phyloP scores from a whole-genome alignment of 2,329 filamentous ascomycete genomes.

The Fusarium buharicum region DNA sequence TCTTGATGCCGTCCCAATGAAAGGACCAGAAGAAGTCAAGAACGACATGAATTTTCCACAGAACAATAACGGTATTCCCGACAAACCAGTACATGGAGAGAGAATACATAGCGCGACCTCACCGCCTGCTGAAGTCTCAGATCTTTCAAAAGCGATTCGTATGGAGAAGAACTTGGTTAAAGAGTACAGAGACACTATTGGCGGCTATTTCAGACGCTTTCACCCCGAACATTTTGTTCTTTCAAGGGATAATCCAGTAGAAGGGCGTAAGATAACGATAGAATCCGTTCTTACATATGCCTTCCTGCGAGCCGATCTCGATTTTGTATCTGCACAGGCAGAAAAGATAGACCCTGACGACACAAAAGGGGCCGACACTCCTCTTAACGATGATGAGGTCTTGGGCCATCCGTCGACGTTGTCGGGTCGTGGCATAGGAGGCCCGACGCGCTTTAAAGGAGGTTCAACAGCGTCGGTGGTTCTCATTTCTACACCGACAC shows the following conservation, averaged over 20 bases:
- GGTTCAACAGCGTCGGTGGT: constrained; percentile 92
- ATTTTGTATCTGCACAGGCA: constrained; percentile 92
- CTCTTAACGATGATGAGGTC: constrained; percentile 86
- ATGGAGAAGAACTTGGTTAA: constrained; percentile 77
- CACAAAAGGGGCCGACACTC: constrained; percentile 74
- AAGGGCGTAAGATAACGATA: constrained; percentile 64
- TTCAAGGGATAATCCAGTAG: constrained; percentile 45
- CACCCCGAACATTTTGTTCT: constrained; percentile 78
- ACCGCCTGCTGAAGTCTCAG: constrained; percentile 62
- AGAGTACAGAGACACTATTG: constrained; percentile 84
- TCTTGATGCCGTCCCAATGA: constrained; percentile 57
- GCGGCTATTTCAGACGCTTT: constrained; percentile 94
- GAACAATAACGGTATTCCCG: constrained; percentile 47
- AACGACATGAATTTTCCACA: constrained; percentile 51
- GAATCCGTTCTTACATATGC: constrained; percentile 89
- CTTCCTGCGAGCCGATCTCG: constrained; percentile 91
- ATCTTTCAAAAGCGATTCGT: constrained; percentile 70
- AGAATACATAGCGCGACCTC: constrained; percentile 55
- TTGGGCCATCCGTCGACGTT: constrained; percentile 70
- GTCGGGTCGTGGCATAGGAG: constrained; percentile 74
- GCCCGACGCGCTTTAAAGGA: constrained; percentile 83
- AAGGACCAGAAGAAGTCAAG: constrained; percentile 59
- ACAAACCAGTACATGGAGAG: constrained; percentile 52
- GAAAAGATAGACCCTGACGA: constrained; percentile 81
- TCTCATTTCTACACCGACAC: constrained; percentile 90